These are phyloP conservation scores for Diplodia mutila DNA, from an alignment of 2,329 filamentous ascomycete species.

Conservation along the genomic window DNA sequence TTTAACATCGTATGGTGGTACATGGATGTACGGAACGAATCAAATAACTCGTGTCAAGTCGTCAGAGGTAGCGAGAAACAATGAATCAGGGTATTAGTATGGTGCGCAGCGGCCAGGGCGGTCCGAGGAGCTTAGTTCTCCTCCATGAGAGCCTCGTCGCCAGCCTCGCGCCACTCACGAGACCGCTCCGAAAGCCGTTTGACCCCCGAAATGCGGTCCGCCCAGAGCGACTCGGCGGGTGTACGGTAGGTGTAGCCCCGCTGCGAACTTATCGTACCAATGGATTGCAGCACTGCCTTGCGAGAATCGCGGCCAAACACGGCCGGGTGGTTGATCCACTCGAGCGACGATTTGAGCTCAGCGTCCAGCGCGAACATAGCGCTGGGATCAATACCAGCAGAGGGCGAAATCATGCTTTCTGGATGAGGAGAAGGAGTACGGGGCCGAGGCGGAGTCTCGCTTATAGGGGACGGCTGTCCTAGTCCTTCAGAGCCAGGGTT, in stretches of 20 bases:
- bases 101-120: neutral
- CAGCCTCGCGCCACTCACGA: slow-evolving; percentile 88
- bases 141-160: slow-evolving; percentile 70
- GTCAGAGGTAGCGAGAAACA: slow-evolving; percentile 15
- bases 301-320: slow-evolving; percentile 92
- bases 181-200: slow-evolving; percentile 80
- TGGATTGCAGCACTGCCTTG: slow-evolving; percentile 94
- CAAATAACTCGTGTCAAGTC: slow-evolving; percentile 22
- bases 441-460: slow-evolving; percentile 40
- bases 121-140: slow-evolving; percentile 43
- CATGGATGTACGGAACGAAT: slow-evolving; percentile 18
- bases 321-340: slow-evolving; percentile 97
- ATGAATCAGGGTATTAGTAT: slow-evolving; percentile 15
- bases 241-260: slow-evolving; percentile 92
- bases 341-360: slow-evolving; percentile 85
- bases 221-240: slow-evolving; percentile 87
- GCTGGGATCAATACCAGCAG: slow-evolving; percentile 76
- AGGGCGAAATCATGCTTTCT: slow-evolving; percentile 53
- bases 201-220: slow-evolving; percentile 77
- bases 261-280: slow-evolving; percentile 94
- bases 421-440: slow-evolving; percentile 35
- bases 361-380: slow-evolving; percentile 87
- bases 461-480: slow-evolving; percentile 41
- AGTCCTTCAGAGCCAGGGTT: slow-evolving; percentile 35
- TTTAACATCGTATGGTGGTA: slow-evolving; percentile 22